Percentiles rank a stretch among this genome's conserved stretches.
phyloP scores from a whole-genome alignment of 2,329 filamentous ascomycete species.

The Blastomyces parvus region DNA sequence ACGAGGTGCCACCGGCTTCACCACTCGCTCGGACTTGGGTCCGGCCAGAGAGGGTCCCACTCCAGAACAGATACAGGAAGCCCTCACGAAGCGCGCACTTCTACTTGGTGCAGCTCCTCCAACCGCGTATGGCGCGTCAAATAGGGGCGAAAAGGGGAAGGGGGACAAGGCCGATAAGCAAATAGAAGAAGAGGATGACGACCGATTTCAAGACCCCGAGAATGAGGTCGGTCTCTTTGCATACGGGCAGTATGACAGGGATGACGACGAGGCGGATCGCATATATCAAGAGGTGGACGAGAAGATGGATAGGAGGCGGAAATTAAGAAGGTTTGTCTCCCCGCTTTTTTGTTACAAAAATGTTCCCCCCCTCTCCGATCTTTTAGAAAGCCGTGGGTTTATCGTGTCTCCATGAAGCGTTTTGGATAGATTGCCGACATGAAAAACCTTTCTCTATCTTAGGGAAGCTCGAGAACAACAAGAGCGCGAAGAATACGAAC shows the following conservation, averaged over 20 bases:
- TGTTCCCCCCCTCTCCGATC: slow-evolving; percentile 16
- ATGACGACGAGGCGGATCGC: slow-evolving; percentile 93
- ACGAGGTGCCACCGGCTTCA: slow-evolving; percentile 96
- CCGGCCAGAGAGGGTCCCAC: slow-evolving; percentile 91
- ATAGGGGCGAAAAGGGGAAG: slow-evolving; percentile 52
- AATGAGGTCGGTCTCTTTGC: slow-evolving; percentile 95
- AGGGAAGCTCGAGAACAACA: slow-evolving; percentile 90
- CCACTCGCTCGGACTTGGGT: slow-evolving; percentile 90
- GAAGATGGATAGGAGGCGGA: slow-evolving; percentile 86
- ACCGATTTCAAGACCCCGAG: slow-evolving; percentile 88
- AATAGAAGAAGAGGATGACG: slow-evolving; percentile 64
- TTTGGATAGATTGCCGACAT: slow-evolving; percentile 72
- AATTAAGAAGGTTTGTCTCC: slow-evolving; percentile 68
- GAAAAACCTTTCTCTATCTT: slow-evolving; percentile 46
- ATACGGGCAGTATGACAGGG: slow-evolving; percentile 89
- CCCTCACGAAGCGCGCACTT: slow-evolving; percentile 84
- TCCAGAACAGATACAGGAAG: slow-evolving; percentile 97
- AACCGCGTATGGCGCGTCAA: slow-evolving; percentile 58
- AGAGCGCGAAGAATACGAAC: slow-evolving; percentile 91
- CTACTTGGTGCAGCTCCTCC: slow-evolving; percentile 64
- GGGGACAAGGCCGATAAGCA: slow-evolving; percentile 40
- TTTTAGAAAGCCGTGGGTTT: slow-evolving; percentile 50
- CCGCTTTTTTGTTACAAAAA: slow-evolving; percentile 9
- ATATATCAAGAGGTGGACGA: slow-evolving; percentile 96
- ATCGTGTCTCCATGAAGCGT: slow-evolving; percentile 52